Evolutionary conservation across 805 yeast genomes (phyloP), one percentile per base, ranked within the genome.

Genomic region (Scheffersomyces ergatensis): DNA sequence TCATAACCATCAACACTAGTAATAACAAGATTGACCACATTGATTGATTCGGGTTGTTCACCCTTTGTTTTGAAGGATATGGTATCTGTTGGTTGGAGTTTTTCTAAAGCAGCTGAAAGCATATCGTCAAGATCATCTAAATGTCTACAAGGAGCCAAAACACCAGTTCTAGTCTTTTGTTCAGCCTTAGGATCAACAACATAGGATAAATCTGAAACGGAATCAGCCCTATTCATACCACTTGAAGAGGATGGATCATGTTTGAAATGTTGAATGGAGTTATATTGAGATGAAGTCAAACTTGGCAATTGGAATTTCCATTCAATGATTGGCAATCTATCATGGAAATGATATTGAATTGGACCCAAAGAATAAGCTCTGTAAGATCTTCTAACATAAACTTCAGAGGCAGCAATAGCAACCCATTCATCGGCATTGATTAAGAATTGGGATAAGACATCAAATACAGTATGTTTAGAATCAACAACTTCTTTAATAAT

Each of bases 381-480:
- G 74, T 90, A 93, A 34, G 98, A 95, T 64, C 99, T 85, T 64
- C 98, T 85, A 45, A 90, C 83, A 65, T 93, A 93, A 44, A 93
- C 96, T 67, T 93, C 97, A 34, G 96, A 89, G 27, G 99, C 98
- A 27, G 99, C 98, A 50, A 92, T 79, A 3, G 92, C 85, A 45
- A 93, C 92, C 76, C 88, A 87, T 36, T 85, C 86, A 57, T 95
- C 97, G 11, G 76, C 57, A 53, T 88, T 85, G 40, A 77, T 80
- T 67, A 93, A 80, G 69, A 93, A 93, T 67, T 89, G 97, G 34
- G 95, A 78, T 62, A 93, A 77, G 29, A 95, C 98, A 61, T 93
- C 99, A 62, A 92, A 93, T 15, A 93, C 97, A 44, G 92, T 88
- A 69, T 88, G 95, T 62, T 87, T 90, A 37, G 98, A 90, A 60